Base-by-base conservation (phyloP, 1,139 yeast species). In the Spencermartinsiella ligniputridi region DNA sequence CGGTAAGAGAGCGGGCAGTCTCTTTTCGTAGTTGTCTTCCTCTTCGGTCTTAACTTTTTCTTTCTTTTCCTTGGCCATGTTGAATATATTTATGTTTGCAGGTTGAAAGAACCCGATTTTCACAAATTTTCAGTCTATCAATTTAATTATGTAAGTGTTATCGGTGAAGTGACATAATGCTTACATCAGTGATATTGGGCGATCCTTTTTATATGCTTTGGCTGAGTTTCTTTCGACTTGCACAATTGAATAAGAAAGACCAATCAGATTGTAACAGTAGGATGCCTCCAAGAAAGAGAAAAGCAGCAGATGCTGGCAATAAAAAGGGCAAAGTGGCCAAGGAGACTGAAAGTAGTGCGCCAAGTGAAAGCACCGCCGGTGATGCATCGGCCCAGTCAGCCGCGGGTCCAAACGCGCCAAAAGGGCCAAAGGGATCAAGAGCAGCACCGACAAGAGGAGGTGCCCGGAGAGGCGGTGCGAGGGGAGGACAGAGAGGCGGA, bases 1-100 rank as follows among this genome's bases (percentile, higher is more conserved):
- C 49, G 96, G 84, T 60, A 92, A 75, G 46, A 86, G 80, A 19
- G 97, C 97, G 39, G 96, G 82, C 72, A 92, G 71, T 69, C 97
- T 81, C 62, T 77, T 76, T 55, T 92, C 98, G 70, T 92, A 92
- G 79, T 90, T 88, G 66, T 89, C 97, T 16, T 52, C 56, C 18
- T 47, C 53, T 39, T 42, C 48, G 43, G 35, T 46, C 38, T 44
- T 33, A 18, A 45, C 30, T 52, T 40, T 49, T 51, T 44, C 47
- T 51, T 51, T 64, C 59, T 46, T 57, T 34, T 54, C 59, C 58
- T 52, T 68, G 60, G 52, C 68, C 64, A 55, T 53, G 49, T 16
- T 59, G 22, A n/a, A n/a, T n/a, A n/a, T n/a, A n/a, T n/a, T n/a
- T n/a, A n/a, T n/a, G n/a, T n/a, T n/a, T n/a, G n/a, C n/a, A n/a